Evolutionary conservation across 164 flowering plant species (phyloP).

Genomic region (Echeveria elegans): DNA sequence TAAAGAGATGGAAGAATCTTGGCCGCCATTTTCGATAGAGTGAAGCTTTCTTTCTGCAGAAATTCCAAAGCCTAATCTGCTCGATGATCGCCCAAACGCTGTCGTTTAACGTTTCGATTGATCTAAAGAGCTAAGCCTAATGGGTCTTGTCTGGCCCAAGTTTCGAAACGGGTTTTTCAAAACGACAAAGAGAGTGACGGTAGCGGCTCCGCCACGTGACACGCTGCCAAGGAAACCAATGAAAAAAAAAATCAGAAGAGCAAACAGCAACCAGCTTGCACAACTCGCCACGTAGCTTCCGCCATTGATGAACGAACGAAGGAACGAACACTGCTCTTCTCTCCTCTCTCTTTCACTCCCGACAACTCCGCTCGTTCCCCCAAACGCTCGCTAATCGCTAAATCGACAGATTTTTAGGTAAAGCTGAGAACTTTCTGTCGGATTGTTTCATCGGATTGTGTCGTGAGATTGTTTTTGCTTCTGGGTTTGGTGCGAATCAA

Average conservation of each 20-base stretch:
- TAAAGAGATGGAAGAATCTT: no score
- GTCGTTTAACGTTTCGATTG: no score
- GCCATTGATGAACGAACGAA: background rate
- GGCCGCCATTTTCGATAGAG: no score
- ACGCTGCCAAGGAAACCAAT: no score
- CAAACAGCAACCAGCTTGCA: background rate
- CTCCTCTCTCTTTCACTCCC: background rate
- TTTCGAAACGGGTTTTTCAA: no score
- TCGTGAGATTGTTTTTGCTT: background rate
- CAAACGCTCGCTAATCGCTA: background rate
- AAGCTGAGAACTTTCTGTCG: background rate
- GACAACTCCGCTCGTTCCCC: background rate
- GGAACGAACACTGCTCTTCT: background rate
- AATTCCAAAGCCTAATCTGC: no score
- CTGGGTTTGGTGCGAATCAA: background rate
- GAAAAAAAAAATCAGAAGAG: no score
- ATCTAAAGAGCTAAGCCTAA: no score
- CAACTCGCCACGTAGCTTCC: background rate
- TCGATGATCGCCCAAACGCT: no score
- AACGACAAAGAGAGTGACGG: no score
- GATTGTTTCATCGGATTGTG: background rate
- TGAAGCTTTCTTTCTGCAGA: no score
- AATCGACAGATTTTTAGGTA: background rate
- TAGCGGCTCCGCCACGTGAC: no score
- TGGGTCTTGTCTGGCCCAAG: constrained; percentile 9